A percentile compares a stretch with the other conserved stretches of the same genome.
Conservation (phyloP, 2,329 filamentous ascomycete genomes). For the Nothophoma quercina region DNA sequence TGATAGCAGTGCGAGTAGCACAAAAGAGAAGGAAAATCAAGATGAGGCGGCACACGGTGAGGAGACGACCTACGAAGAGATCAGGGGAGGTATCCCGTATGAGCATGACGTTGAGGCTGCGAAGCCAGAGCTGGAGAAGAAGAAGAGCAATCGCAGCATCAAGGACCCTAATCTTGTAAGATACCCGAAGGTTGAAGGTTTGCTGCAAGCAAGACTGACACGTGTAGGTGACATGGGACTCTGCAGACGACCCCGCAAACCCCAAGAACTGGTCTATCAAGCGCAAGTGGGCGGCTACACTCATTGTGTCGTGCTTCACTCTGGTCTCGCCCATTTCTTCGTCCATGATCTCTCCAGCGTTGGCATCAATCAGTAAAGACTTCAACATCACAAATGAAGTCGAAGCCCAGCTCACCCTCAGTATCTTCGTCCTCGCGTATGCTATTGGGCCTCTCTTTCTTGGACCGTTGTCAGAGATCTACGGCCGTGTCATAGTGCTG, state of each 20-base stretch:
- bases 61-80: conserved; percentile 36
- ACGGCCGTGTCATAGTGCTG: conserved; percentile 48
- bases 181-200: not conserved
- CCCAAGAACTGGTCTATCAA: conserved; percentile 56
- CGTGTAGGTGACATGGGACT: conserved; percentile 54
- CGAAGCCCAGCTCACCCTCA: conserved; percentile 45
- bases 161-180: conserved; percentile 46
- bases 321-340: conserved; percentile 51
- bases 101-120: conserved; percentile 42
- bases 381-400: conserved; percentile 45
- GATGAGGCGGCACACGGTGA: conserved; percentile 16
- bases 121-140: conserved; percentile 32
- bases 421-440: conserved; percentile 52
- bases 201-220: conserved; percentile 15
- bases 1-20: conserved; percentile 19
- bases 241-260: conserved; percentile 55
- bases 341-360: conserved; percentile 50
- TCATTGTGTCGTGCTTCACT: conserved; percentile 53
- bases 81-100: conserved; percentile 37
- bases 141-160: conserved; percentile 32
- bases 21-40: conserved; percentile 15
- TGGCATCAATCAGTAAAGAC: conserved; percentile 41
- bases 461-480: conserved; percentile 49
- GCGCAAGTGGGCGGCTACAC: conserved; percentile 54
- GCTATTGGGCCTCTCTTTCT: conserved; percentile 50